Base-by-base conservation (phyloP, 768 basidiomycete species). In the Cystobasidiopsis lactophilus region DNA sequence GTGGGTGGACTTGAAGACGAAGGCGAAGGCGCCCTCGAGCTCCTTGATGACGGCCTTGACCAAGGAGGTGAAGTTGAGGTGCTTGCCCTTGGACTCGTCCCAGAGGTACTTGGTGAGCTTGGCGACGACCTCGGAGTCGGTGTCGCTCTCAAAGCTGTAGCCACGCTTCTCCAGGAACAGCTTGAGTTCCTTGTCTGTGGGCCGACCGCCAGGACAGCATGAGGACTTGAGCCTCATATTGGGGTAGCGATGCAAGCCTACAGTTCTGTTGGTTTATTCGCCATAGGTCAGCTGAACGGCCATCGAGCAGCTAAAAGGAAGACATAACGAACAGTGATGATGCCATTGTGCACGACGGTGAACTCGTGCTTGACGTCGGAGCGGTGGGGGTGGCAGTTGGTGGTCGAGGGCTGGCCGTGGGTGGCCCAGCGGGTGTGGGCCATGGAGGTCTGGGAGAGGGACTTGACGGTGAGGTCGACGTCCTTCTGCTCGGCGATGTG, bases 351-450 rank as follows among this genome's bases (percentile, higher is more conserved):
- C 26, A 98, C 89, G 60, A 96, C 70, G 54, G 79, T 77, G 71
- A 98, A 96, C 63, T 95, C 88, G 43, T 65, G 59, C 51, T 67
- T 72, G 24, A 75, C 70, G 62, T 91, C 86, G 16, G 82, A 83
- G 62, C 79, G 79, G 62, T 93, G 77, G 51, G 93, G 93, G 67
- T 98, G 93, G 70, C 91, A 96, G 70, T 98, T 98, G 62, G 74
- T 67, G 50, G 77, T 74, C 3, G 79, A 81, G 21, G 88, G 89
- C 19, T 79, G 76, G 35, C 93, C 93, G 65, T 98, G 93, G 19
- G 93, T 98, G 2, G 93, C 93, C 93, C 93, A 98, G 59, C 93
- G 84, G 13, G 93, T 98, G 70, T 98, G 93, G 13, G 91, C 91
- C 69, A 98, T 95, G 37, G 85, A 86, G 41, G 89, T 85, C 69